These are phyloP conservation scores for Leishmania tropica DNA, from an alignment of 208 protist genomes.

Conservation along the genomic window DNA sequence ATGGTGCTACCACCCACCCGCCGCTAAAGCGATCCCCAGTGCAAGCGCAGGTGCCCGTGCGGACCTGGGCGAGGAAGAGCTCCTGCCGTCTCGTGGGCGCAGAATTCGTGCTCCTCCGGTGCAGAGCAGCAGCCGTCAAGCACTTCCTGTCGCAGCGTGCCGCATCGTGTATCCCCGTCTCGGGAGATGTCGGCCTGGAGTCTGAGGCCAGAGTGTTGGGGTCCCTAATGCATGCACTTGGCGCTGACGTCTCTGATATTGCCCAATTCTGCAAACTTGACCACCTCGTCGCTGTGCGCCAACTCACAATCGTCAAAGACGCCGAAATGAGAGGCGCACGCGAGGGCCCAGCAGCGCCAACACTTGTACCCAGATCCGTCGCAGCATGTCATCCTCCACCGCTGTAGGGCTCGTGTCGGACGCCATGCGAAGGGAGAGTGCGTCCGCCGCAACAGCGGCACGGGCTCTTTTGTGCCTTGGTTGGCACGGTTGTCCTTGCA, in stretches of 20 bases:
- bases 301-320: background rate
- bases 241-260: background rate
- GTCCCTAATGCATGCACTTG: background rate
- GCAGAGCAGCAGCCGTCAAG: background rate
- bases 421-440: background rate
- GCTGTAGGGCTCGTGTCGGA: background rate
- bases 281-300: background rate
- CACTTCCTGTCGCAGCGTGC: background rate
- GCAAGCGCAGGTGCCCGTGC: background rate
- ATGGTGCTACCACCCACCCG: background rate
- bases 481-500: too few relatives aligned
- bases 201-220: background rate
- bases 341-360: background rate
- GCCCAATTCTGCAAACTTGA: background rate
- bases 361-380: background rate
- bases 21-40: background rate
- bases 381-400: background rate
- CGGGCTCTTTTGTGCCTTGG: background rate
- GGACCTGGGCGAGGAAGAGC: background rate
- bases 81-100: too few relatives aligned
- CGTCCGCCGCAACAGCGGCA: background rate
- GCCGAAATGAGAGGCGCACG: background rate
- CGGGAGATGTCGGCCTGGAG: background rate
- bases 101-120: background rate
- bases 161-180: background rate